Conservation (phyloP, 2,329 filamentous ascomycete species). For the Thermothelomyces thermophilus region DNA sequence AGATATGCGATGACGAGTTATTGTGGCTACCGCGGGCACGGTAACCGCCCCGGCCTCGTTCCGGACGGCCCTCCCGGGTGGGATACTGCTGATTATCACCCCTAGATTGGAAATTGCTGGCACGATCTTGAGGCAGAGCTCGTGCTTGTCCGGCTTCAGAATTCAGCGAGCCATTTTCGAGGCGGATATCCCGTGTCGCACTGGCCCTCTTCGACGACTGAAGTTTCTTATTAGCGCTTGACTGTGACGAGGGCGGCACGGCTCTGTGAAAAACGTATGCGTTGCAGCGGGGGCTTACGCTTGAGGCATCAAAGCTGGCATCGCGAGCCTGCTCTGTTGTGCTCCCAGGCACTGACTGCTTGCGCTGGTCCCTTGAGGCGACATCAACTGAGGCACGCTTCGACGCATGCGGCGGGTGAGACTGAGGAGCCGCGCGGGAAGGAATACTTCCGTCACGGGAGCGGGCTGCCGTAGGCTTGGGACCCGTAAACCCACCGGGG, state of each 20-base stretch:
- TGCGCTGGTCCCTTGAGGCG: constrained; percentile 41
- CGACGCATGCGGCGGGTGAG: constrained; percentile 30
- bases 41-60: constrained; percentile 35
- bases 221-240: constrained; percentile 5
- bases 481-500: constrained; percentile 23
- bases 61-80: constrained; percentile 32
- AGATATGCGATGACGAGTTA: constrained; percentile 29
- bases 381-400: constrained; percentile 43
- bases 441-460: constrained; percentile 34
- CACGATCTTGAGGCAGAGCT: constrained; percentile 18
- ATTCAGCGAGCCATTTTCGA: constrained; percentile 16
- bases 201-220: constrained; percentile 22
- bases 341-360: constrained; percentile 31
- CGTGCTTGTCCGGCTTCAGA: constrained; percentile 13
- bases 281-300: constrained; percentile 33
- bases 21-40: constrained; percentile 42
- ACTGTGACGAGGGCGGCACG: not conserved
- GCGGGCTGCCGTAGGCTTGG: constrained; percentile 30
- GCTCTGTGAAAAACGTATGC: not conserved
- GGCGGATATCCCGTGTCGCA: constrained; percentile 20
- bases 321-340: constrained; percentile 39
- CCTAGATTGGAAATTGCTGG: constrained; percentile 11
- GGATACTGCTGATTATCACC: constrained; percentile 25
- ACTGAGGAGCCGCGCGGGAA: constrained; percentile 32
- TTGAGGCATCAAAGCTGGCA: constrained; percentile 27